phyloP scores from a whole-genome alignment of 2,329 filamentous ascomycete species.

The Celoporthe dispersa region DNA sequence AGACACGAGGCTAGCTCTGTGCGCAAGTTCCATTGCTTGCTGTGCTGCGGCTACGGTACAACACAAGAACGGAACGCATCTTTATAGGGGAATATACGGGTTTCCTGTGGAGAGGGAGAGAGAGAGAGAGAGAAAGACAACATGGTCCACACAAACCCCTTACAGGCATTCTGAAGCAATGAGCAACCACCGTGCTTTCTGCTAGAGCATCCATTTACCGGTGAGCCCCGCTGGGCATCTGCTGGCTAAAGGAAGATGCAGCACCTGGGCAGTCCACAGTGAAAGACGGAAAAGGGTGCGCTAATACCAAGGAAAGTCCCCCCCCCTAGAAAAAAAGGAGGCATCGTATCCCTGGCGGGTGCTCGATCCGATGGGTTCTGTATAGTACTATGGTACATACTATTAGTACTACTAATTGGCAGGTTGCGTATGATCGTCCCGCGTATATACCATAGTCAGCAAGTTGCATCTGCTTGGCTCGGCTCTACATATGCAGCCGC shows the following conservation, averaged over 20 bases:
- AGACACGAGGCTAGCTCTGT: background rate
- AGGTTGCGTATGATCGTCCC: background rate
- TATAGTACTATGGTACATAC: background rate
- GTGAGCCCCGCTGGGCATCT: background rate
- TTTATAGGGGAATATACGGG: background rate
- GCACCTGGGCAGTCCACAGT: background rate
- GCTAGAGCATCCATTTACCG: too few species aligned
- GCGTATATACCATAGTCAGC: background rate
- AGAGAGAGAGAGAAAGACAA: too few species aligned
- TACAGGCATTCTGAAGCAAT: too few species aligned
- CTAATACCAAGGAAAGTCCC: too few species aligned
- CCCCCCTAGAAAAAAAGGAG: too few species aligned
- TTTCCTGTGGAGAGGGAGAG: too few species aligned
- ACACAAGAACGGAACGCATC: background rate
- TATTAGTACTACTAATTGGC: background rate
- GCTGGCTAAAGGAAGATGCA: too few species aligned
- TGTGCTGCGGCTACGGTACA: background rate
- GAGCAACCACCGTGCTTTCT: background rate
- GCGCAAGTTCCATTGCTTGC: background rate
- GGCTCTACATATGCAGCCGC: background rate
- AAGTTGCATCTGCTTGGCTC: background rate
- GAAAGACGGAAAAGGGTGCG: background rate
- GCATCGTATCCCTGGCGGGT: background rate
- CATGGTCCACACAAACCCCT: too few species aligned
- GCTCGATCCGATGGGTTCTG: conserved; percentile 12